A percentile compares a stretch with the other conserved stretches of the same genome.
Evolutionary conservation across 164 flowering plant genomes (phyloP).

Genomic region (Liquidambar formosana): DNA sequence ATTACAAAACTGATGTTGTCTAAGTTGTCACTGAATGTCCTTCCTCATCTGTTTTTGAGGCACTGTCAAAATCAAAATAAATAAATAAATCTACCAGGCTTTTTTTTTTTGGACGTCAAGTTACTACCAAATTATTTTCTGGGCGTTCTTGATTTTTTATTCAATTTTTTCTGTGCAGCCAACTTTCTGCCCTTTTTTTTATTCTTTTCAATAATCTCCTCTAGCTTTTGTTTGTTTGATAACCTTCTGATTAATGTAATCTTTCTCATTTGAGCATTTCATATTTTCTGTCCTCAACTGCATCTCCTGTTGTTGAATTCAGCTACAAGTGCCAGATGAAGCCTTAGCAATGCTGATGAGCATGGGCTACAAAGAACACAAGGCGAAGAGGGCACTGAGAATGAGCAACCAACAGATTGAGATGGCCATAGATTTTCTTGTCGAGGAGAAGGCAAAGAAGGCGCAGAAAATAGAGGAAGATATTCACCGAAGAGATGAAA

Average conservation of each 20-base stretch:
- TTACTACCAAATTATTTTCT: neutral
- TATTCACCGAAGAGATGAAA: conserved; percentile 50
- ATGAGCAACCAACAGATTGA: conserved; percentile 69
- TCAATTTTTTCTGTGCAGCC: neutral
- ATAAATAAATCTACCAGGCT: too few species aligned
- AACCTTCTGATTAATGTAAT: neutral
- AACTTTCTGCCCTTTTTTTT: neutral
- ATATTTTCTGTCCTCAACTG: neutral
- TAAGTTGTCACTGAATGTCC: neutral
- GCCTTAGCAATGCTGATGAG: conserved; percentile 66
- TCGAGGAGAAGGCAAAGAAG: conserved; percentile 60
- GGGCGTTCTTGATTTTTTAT: neutral
- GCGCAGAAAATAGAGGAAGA: conserved; percentile 52
- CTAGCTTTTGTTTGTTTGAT: conserved; percentile 2
- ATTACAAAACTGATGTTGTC: neutral
- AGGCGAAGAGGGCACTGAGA: conserved; percentile 76
- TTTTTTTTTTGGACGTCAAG: too few species aligned
- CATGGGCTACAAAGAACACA: conserved; percentile 80
- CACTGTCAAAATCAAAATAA: too few species aligned
- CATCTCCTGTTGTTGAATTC: conserved; percentile 15
- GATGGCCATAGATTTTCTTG: conserved; percentile 67
- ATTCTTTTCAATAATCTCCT: neutral
- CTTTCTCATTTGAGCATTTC: neutral
- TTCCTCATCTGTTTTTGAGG: too few species aligned
- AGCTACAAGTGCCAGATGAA: conserved; percentile 92